These are phyloP conservation scores for Spizellomyces punctatus DNA, from an alignment of 192 early-diverging fungal genomes.

Conservation along the genomic window DNA sequence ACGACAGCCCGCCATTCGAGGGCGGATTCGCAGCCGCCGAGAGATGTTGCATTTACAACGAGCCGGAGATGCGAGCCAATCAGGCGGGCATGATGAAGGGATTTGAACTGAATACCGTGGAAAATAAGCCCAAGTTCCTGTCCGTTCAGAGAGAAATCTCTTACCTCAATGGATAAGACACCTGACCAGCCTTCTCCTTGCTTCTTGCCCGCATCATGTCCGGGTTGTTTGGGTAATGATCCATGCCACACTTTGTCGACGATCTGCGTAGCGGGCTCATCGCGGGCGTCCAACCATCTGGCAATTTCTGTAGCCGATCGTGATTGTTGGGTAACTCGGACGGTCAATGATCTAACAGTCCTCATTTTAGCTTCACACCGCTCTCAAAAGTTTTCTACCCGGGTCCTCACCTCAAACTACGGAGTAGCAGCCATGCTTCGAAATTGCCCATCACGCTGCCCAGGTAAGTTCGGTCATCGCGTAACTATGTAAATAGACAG, in stretches of 20 bases:
- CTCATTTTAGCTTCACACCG: background rate
- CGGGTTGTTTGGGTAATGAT: constrained; percentile 43
- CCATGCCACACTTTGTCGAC: constrained; percentile 36
- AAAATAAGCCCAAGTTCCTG: background rate
- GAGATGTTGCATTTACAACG: constrained; percentile 60
- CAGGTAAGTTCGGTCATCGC: constrained; percentile 46
- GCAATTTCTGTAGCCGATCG: constrained; percentile 55
- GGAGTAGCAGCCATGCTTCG: constrained; percentile 68
- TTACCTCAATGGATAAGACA: constrained; percentile 38
- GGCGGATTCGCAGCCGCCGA: constrained; percentile 69
- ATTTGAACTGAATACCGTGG: constrained; percentile 35
- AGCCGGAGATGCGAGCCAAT: constrained; percentile 46
- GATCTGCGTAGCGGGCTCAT: constrained; percentile 28
- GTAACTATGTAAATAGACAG: constrained; percentile 28
- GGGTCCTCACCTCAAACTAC: constrained; percentile 38
- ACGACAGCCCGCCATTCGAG: constrained; percentile 65
- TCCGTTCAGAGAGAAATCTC: background rate
- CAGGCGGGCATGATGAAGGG: constrained; percentile 49
- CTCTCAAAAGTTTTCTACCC: background rate
- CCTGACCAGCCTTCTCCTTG: constrained; percentile 28
- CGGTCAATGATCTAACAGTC: constrained; percentile 49
- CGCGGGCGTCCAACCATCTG: constrained; percentile 48
- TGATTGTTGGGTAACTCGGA: constrained; percentile 69
- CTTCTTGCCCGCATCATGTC: constrained; percentile 36
- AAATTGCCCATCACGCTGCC: constrained; percentile 66